Percentiles rank a stretch among this genome's conserved stretches.
Evolutionary conservation across 441 rosid genomes (phyloP).

Genomic region (Corymbia citriodora): DNA sequence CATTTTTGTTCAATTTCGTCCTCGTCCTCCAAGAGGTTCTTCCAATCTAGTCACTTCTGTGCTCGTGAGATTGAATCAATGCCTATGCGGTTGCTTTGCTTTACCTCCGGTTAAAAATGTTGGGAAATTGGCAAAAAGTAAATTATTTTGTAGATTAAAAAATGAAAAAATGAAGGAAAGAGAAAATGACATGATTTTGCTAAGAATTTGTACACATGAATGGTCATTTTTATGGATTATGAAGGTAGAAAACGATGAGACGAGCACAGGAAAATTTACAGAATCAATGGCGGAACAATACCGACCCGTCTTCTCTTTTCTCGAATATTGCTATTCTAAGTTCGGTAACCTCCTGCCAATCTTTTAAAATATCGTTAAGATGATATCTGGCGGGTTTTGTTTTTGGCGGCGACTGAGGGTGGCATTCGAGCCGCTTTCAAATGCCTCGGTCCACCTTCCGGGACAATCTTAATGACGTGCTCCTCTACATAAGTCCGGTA

Average conservation of each 20-base stretch:
- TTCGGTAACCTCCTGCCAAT: background rate
- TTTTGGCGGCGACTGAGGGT: accelerated
- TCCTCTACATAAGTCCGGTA: background rate
- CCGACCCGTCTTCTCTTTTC: accelerated
- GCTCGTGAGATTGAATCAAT: background rate
- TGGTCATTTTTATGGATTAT: background rate
- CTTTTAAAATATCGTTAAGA: background rate
- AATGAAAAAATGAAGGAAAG: background rate
- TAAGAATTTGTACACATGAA: background rate
- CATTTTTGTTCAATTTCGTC: background rate
- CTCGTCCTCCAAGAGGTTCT: background rate
- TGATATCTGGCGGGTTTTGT: background rate
- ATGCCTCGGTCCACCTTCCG: accelerated
- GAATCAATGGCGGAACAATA: background rate
- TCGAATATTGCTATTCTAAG: accelerated
- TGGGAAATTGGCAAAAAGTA: background rate
- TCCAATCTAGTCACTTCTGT: background rate
- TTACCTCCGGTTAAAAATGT: background rate
- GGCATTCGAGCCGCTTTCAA: accelerated
- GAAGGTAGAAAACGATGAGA: background rate
- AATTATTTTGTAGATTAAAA: background rate
- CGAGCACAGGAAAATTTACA: background rate
- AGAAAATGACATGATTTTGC: background rate
- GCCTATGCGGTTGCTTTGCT: background rate
- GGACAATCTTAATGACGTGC: background rate